A percentile compares a stretch with the other conserved stretches of the same genome.
These are phyloP conservation scores for Podila clonocystis DNA, from an alignment of 192 early-diverging fungal genomes.

Conservation along the genomic window DNA sequence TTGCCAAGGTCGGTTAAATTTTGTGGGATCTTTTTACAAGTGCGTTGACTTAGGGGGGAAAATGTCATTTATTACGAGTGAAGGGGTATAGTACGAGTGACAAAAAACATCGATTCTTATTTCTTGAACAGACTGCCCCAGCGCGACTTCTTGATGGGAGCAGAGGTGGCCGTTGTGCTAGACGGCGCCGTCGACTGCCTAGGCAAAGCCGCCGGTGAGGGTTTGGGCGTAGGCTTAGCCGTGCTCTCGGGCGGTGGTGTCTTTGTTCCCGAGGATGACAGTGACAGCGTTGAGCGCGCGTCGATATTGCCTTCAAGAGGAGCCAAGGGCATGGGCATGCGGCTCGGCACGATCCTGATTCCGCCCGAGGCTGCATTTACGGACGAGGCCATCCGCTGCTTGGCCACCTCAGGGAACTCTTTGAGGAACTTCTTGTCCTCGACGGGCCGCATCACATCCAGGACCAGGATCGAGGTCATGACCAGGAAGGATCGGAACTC, in stretches of 20 bases:
- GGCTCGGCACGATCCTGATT: background rate
- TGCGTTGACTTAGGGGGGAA: too few relatives aligned
- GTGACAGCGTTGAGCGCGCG: background rate
- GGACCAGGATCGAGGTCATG: conserved; percentile 17
- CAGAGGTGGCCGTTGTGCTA: background rate
- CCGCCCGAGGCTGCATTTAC: conserved; percentile 3
- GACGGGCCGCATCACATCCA: conserved; percentile 34
- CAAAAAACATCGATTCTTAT: background rate
- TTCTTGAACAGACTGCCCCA: conserved; percentile 46
- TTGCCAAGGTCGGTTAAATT: too few relatives aligned
- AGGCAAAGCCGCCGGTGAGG: background rate
- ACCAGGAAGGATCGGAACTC: conserved; percentile 37
- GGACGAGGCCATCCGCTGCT: background rate
- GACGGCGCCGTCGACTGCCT: background rate
- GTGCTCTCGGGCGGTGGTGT: background rate
- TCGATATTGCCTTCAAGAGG: background rate
- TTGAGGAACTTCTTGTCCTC: conserved; percentile 31
- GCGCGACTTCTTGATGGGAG: conserved; percentile 24
- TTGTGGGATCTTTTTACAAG: too few relatives aligned
- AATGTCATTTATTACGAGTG: too few relatives aligned
- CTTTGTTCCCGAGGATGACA: background rate
- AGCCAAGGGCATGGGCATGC: too few relatives aligned
- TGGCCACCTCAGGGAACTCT: conserved; percentile 13
- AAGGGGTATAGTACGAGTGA: too few relatives aligned
- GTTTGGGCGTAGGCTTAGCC: background rate